A percentile compares a stretch with the other conserved stretches of the same genome.
phyloP scores from a whole-genome alignment of 2,329 filamentous ascomycete genomes.

The Cladophialophora psammophila region DNA sequence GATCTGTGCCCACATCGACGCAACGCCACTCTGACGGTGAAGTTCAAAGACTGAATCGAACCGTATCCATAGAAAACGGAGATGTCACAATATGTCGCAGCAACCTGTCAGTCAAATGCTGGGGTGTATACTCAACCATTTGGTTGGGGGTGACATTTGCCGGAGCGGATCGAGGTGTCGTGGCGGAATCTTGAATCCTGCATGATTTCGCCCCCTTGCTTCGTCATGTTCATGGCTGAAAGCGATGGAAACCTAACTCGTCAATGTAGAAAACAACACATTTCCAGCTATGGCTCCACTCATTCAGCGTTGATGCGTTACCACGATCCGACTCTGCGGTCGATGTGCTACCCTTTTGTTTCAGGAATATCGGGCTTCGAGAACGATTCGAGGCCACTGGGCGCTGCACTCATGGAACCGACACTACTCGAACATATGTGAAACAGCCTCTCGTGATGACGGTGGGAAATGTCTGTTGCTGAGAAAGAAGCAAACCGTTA shows the following conservation, averaged over 20 bases:
- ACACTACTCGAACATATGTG: not conserved
- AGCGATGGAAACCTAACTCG: not conserved
- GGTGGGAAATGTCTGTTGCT: not conserved
- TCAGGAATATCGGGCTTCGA: not conserved
- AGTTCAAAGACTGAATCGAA: not conserved
- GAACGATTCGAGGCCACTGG: not conserved
- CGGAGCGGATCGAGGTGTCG: not conserved
- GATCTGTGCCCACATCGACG: not conserved
- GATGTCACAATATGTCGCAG: not conserved
- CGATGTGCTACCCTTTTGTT: not conserved
- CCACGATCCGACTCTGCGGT: not conserved
- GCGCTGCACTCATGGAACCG: not conserved
- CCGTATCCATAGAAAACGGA: not conserved
- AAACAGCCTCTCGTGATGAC: not conserved
- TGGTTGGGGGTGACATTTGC: not conserved
- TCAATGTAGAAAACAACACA: not conserved
- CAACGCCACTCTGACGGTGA: not conserved
- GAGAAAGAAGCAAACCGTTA: not conserved
- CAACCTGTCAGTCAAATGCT: not conserved
- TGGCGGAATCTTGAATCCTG: not conserved
- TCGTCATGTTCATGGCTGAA: not conserved
- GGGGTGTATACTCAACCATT: not conserved
- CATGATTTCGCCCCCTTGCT: not conserved
- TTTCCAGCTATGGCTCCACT: not conserved
- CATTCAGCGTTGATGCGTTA: not conserved